Conservation (phyloP, 2,329 filamentous ascomycete species). For the Ophiosphaerella narmari region DNA sequence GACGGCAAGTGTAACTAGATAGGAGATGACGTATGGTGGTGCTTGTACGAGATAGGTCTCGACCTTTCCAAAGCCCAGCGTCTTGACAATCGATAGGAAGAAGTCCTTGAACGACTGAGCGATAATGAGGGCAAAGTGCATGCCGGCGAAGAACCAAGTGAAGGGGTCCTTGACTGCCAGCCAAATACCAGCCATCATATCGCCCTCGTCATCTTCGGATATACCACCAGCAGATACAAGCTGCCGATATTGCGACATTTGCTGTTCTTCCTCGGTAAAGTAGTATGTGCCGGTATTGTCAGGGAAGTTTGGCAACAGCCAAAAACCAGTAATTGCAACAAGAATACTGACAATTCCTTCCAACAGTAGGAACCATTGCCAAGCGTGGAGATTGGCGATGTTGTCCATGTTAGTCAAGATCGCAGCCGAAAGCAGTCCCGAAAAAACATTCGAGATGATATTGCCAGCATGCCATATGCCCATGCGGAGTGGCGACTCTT, state of each 20-base stretch:
- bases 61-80: slow-evolving; percentile 15
- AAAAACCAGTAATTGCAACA: slow-evolving; percentile 34
- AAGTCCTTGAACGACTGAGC: slow-evolving; percentile 30
- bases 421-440: slow-evolving; percentile 52
- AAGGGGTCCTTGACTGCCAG: slow-evolving; percentile 45
- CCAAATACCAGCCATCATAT: slow-evolving; percentile 43
- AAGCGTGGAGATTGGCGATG: slow-evolving; percentile 38
- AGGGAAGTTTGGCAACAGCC: slow-evolving; percentile 42
- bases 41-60: slow-evolving; percentile 50
- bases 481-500: slow-evolving; percentile 51
- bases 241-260: slow-evolving; percentile 29
- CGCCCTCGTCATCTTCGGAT: slow-evolving; percentile 46
- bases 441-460: slow-evolving; percentile 53
- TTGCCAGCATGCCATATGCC: slow-evolving; percentile 55
- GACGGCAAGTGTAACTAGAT: slow-evolving; percentile 24
- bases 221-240: slow-evolving; percentile 29
- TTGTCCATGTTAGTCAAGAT: slow-evolving; percentile 53
- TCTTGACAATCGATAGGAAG: slow-evolving; percentile 22
- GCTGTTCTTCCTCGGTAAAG: slow-evolving; percentile 17
- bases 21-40: slow-evolving; percentile 45
- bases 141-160: slow-evolving; percentile 47
- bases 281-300: slow-evolving; percentile 12
- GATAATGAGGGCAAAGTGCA: slow-evolving; percentile 43
- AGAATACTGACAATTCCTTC: slow-evolving; percentile 51
- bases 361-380: slow-evolving; percentile 56